A percentile compares a stretch with the other conserved stretches of the same genome.
Evolutionary conservation across 139 green algal species (phyloP).

Genomic region (Prasinococcaceae sp.): DNA sequence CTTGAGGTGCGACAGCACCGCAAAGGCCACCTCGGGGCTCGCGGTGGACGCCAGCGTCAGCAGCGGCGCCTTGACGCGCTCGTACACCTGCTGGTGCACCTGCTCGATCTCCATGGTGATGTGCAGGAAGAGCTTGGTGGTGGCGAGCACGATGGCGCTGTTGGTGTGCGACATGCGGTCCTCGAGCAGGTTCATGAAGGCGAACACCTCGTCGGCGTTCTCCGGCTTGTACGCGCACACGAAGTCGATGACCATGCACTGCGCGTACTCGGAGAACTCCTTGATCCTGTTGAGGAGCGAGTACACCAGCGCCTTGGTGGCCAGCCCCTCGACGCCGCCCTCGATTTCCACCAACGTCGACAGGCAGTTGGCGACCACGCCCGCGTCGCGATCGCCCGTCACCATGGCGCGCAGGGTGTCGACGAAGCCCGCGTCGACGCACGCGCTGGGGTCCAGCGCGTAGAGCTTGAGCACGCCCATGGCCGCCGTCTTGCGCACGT

Average conservation of each 20-base stretch:
- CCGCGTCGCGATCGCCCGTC: constrained; percentile 44
- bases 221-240: constrained; percentile 48
- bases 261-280: constrained; percentile 83
- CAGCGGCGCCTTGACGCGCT: constrained; percentile 77
- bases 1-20: constrained; percentile 70
- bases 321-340: constrained; percentile 14
- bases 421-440: constrained; percentile 26
- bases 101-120: constrained; percentile 64
- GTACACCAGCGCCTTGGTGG: constrained; percentile 58
- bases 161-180: constrained; percentile 77
- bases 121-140: constrained; percentile 82
- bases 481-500: constrained; percentile 72
- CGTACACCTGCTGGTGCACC: constrained; percentile 52
- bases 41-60: constrained; percentile 50
- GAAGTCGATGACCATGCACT: constrained; percentile 82
- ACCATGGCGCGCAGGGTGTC: constrained; percentile 50
- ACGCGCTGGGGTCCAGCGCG: constrained; percentile 41
- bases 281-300: constrained; percentile 82
- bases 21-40: constrained; percentile 47
- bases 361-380: constrained; percentile 75
- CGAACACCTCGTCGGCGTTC: constrained; percentile 70
- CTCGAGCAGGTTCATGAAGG: constrained; percentile 87
- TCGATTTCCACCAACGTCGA: constrained; percentile 24
- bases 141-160: constrained; percentile 74
- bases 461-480: constrained; percentile 78